A percentile compares a stretch with the other conserved stretches of the same genome.
Evolutionary conservation across 371 early-diverging fungal genomes (phyloP).

Genomic region (Lichtheimia corymbifera): DNA sequence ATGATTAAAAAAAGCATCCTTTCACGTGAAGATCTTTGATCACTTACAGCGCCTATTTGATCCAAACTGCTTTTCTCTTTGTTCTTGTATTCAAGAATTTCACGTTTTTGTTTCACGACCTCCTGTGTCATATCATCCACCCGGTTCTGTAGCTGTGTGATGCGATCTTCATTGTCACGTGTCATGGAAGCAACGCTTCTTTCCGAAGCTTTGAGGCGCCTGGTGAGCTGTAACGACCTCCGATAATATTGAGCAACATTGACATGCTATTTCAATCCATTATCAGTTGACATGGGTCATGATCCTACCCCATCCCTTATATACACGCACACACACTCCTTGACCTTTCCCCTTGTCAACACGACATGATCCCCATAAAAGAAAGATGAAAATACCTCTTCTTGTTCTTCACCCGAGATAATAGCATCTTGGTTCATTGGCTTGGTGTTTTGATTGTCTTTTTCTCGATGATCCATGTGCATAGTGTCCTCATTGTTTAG

Average conservation of each 20-base stretch:
- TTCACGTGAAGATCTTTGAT: neutral
- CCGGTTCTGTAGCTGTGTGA: constrained; percentile 44
- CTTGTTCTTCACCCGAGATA: neutral
- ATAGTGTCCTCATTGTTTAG: no score
- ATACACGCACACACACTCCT: constrained; percentile 1
- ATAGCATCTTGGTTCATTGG: no score
- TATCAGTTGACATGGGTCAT: no score
- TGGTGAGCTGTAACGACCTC: constrained; percentile 53
- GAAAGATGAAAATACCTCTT: constrained; percentile 4
- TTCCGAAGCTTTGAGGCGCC: constrained; percentile 51
- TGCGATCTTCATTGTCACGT: constrained; percentile 59
- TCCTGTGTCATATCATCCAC: constrained; percentile 56
- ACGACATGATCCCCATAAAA: neutral
- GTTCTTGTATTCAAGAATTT: constrained; percentile 53
- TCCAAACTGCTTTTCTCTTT: constrained; percentile 57
- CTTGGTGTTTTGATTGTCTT: no score
- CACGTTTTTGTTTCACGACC: constrained; percentile 45
- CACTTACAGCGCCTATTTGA: constrained; percentile 51
- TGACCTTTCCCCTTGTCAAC: neutral
- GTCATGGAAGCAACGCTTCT: constrained; percentile 49
- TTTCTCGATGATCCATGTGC: no score
- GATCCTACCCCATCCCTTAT: neutral
- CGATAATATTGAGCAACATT: constrained; percentile 49
- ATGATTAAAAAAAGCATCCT: no score
- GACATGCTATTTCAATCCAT: constrained; percentile 1